A percentile compares a stretch with the other conserved stretches of the same genome.
phyloP scores from a whole-genome alignment of 108 stramenopile species.

The Nannochloropsis oceanica region DNA sequence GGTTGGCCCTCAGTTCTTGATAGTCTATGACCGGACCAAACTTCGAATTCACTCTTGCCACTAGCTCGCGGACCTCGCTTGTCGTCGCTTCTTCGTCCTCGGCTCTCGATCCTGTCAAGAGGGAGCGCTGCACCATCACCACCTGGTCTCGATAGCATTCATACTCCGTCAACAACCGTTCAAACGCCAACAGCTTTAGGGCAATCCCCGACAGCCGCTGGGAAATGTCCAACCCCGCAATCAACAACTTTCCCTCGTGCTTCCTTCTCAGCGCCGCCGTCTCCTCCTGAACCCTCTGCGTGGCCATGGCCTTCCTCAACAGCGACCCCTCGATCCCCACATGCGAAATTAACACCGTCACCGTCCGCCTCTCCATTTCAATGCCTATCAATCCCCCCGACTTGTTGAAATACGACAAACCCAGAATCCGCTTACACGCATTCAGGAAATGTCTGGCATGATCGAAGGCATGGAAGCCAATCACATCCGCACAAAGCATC shows the following conservation, averaged over 20 bases:
- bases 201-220: constrained; percentile 78
- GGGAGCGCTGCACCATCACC: constrained; percentile 76
- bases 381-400: constrained; percentile 86
- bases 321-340: constrained; percentile 85
- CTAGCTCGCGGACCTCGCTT: constrained; percentile 2
- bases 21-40: constrained; percentile 1
- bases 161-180: constrained; percentile 78
- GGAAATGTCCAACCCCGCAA: constrained; percentile 76
- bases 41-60: not conserved
- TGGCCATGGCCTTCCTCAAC: constrained; percentile 47
- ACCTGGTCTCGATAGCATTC: constrained; percentile 63
- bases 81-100: constrained; percentile 58
- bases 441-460: constrained; percentile 98
- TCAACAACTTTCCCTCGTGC: constrained; percentile 57
- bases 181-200: constrained; percentile 87
- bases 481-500: constrained; percentile 91
- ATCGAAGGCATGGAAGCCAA: constrained; percentile 99
- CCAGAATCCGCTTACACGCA: constrained; percentile 92
- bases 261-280: constrained; percentile 36
- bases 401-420: constrained; percentile 63
- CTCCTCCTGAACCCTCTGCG: not conserved
- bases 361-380: constrained; percentile 64
- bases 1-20: not conserved
- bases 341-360: constrained; percentile 89
- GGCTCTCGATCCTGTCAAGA: constrained; percentile 58